Evolutionary conservation across 2,329 filamentous ascomycete genomes (phyloP).

Genomic region (Fusarium sp.): DNA sequence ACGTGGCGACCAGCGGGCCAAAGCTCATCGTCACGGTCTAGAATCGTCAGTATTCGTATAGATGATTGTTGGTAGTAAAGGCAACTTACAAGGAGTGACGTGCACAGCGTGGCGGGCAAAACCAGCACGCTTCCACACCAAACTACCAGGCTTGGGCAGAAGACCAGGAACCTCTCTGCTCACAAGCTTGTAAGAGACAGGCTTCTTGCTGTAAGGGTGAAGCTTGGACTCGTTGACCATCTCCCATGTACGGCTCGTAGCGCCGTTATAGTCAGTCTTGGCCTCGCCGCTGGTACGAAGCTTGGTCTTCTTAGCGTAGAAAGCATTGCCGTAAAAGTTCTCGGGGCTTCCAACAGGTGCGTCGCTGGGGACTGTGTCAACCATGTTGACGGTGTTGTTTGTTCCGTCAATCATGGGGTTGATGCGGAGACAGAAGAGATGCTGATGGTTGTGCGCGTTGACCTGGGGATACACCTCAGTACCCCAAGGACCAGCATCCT

Average conservation of each 20-base stretch:
- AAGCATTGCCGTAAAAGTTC: conserved; percentile 92
- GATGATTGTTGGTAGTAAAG: no score
- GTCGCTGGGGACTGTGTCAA: conserved; percentile 78
- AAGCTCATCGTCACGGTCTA: conserved; percentile 83
- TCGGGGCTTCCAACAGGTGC: conserved; percentile 83
- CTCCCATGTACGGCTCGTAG: conserved; percentile 87
- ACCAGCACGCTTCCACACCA: conserved; percentile 91
- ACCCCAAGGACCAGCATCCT: conserved; percentile 88
- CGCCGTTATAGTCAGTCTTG: conserved; percentile 84
- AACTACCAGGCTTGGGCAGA: conserved; percentile 81
- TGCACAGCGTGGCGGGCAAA: conserved; percentile 90
- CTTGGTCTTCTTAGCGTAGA: conserved; percentile 87
- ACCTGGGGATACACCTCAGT: conserved; percentile 87
- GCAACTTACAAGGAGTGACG: conserved; percentile 84
- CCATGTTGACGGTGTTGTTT: conserved; percentile 86
- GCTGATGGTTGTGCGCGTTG: conserved; percentile 96
- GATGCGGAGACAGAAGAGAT: conserved; percentile 90
- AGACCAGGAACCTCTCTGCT: conserved; percentile 84
- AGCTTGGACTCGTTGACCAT: conserved; percentile 86
- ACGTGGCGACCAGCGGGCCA: conserved; percentile 90
- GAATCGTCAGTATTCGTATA: not conserved
- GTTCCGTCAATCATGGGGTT: conserved; percentile 90
- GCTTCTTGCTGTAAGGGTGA: conserved; percentile 89
- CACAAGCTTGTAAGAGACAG: conserved; percentile 88
- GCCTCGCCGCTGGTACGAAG: conserved; percentile 77